A percentile compares a stretch with the other conserved stretches of the same genome.
These are phyloP conservation scores for Inonotus obliquus DNA, from an alignment of 1,284 basidiomycete species.

Conservation along the genomic window DNA sequence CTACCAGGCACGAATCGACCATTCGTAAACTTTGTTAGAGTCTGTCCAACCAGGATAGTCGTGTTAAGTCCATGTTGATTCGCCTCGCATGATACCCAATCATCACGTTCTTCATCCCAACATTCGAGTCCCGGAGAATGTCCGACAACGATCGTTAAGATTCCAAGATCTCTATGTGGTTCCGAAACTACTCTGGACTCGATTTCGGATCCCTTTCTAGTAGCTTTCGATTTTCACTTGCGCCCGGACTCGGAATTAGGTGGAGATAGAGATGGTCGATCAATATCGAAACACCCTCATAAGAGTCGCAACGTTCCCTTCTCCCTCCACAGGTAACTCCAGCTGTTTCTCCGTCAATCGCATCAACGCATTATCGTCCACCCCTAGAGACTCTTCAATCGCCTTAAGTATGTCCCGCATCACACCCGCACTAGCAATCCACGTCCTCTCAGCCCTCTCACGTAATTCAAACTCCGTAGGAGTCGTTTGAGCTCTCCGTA, in stretches of 20 bases:
- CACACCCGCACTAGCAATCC: slow-evolving; percentile 24
- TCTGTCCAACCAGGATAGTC: slow-evolving; percentile 27
- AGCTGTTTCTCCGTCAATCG: slow-evolving; percentile 21
- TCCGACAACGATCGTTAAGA: slow-evolving; percentile 30
- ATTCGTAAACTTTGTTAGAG: slow-evolving; percentile 28
- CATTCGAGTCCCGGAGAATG: slow-evolving; percentile 29
- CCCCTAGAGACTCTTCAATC: slow-evolving; percentile 26
- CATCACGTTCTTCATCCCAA: slow-evolving; percentile 19
- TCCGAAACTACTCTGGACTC: slow-evolving; percentile 26
- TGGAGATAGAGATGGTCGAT: slow-evolving; percentile 10
- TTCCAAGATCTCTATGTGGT: slow-evolving; percentile 28
- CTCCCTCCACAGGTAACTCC: slow-evolving; percentile 19
- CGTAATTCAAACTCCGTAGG: slow-evolving; percentile 16
- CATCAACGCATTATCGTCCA: slow-evolving; percentile 21
- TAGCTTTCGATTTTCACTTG: neutral
- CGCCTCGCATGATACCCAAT: slow-evolving; percentile 29
- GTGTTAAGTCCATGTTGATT: slow-evolving; percentile 23
- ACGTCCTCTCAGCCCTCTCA: slow-evolving; percentile 20
- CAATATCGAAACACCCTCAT: slow-evolving; percentile 30
- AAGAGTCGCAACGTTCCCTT: slow-evolving; percentile 23
- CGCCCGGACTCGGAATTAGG: neutral
- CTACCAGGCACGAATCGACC: slow-evolving; percentile 25
- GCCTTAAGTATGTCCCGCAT: slow-evolving; percentile 22
- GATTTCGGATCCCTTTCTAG: neutral
- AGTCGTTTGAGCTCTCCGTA: slow-evolving; percentile 21